Evolutionary conservation across 306 rosid species (phyloP), one percentile per base, ranked within the genome.

Genomic region (Styphnolobium japonicum): DNA sequence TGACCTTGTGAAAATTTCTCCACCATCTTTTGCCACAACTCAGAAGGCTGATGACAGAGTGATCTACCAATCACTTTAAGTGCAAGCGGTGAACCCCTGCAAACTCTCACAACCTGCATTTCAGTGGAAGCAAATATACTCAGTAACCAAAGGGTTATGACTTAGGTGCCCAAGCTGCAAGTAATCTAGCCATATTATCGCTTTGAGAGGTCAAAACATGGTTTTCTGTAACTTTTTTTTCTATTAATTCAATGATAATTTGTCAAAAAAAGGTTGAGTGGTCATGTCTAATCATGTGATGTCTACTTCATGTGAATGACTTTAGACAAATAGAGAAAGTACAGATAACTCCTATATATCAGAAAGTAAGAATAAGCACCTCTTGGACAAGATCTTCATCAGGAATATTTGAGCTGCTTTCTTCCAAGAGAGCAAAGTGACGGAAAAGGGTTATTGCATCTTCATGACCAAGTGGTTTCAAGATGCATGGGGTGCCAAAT

Each of bases 51-150:
- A 37, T 45, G 36, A 0, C 89, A 61, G 34, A 91, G 88, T 42
- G 97, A 85, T 61, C 70, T 45, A 4, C 85, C 90, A 23, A 80
- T 77, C 70, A 89, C 85, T 75, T 72, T 77, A 49, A 90, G 83
- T 0, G 88, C 88, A 37, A 92, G 78, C 0, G 97, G 94, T 42
- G 73, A 83, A 49, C 89, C 92, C 78, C 81, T 83, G 57, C 91
- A 88, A 72, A 33, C 77, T 80, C 43, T 49, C 76, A 92, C 87
- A 62, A 84, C 82, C 94, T 92, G 84, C 76, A 76, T 57, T 51
- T 80, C 42, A 84, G 37, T 27, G 33, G 16, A 81, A 69, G 2
- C 36, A 68, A 63, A 56, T 10, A 67, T 37, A 62, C n/a, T 77
- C 6, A 62, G 56, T 23, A 18, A 51, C 14, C 23, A 18, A 60